Conservation (phyloP, 495 filamentous ascomycete genomes). For the Daldinia grandis region DNA sequence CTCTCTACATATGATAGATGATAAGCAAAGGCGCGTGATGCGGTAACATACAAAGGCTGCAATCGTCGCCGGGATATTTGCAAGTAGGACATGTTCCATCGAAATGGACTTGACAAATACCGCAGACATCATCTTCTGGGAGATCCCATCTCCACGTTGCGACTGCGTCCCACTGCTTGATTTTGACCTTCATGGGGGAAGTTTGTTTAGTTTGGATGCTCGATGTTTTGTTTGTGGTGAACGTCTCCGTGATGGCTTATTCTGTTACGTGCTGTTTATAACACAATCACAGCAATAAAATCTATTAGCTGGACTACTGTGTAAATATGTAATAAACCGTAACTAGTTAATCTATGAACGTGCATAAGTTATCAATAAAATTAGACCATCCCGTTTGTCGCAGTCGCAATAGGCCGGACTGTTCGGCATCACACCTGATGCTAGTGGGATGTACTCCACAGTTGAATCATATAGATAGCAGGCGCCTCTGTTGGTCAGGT, state of each 20-base stretch:
- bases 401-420: constrained; percentile 2
- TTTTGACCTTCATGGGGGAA: constrained; percentile 86
- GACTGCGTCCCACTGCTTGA: constrained; percentile 91
- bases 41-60: constrained; percentile 75
- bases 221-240: neutral
- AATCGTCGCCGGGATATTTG: constrained; percentile 98
- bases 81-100: constrained; percentile 97
- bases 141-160: constrained; percentile 98
- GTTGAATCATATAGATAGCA: constrained; percentile 16
- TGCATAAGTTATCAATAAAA: neutral
- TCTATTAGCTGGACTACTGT: neutral
- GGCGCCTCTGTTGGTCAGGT: constrained; percentile 11
- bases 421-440: constrained; percentile 18
- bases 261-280: neutral
- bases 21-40: neutral
- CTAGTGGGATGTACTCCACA: constrained; percentile 34
- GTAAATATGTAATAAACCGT: neutral
- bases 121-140: constrained; percentile 96
- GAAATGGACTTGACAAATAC: constrained; percentile 97
- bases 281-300: neutral
- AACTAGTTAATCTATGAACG: neutral
- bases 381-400: neutral
- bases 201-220: neutral
- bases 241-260: neutral
- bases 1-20: neutral